Conservation (phyloP, 176 grass and related monocot genomes). For the Triticum dicoccoides region DNA sequence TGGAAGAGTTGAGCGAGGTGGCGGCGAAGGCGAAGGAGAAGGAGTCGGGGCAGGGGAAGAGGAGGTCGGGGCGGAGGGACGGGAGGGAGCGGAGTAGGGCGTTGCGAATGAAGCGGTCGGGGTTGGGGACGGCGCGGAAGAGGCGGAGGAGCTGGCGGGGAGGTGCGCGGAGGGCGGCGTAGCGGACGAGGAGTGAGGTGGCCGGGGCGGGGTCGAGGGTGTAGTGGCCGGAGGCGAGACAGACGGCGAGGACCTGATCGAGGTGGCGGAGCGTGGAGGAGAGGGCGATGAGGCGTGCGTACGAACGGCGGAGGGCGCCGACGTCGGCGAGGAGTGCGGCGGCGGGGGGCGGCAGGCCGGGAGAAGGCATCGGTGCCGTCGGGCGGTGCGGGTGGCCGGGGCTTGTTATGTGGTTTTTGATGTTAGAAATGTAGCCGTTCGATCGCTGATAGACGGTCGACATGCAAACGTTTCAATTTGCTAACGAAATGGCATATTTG, state of each 20-base stretch:
- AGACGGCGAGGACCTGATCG: conserved; percentile 58
- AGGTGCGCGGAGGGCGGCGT: conserved; percentile 50
- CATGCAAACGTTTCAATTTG: neutral
- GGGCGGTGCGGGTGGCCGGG: neutral
- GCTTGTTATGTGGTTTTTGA: neutral
- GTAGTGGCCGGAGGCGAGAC: conserved; percentile 44
- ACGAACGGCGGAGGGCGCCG: conserved; percentile 23
- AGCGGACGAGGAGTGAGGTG: conserved; percentile 56
- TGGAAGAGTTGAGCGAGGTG: conserved; percentile 51
- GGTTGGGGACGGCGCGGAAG: conserved; percentile 48
- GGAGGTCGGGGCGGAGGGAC: conserved; percentile 23
- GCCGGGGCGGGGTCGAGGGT: conserved; percentile 31
- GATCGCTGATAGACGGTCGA: neutral
- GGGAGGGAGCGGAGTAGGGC: conserved; percentile 67
- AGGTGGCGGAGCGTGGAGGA: conserved; percentile 59
- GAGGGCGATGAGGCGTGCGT: conserved; percentile 39
- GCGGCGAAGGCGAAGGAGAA: conserved; percentile 45
- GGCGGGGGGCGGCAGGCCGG: neutral
- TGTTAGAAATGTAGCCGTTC: neutral
- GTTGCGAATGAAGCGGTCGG: conserved; percentile 63
- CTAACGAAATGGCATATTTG: neutral
- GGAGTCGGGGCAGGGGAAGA: conserved; percentile 48
- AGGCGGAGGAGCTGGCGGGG: conserved; percentile 48
- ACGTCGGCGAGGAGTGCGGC: neutral
- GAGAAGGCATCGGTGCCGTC: conserved; percentile 21